These are phyloP conservation scores for Neotropicomus parvogracilis DNA, from an alignment of 1,284 basidiomycete species.

Conservation along the genomic window DNA sequence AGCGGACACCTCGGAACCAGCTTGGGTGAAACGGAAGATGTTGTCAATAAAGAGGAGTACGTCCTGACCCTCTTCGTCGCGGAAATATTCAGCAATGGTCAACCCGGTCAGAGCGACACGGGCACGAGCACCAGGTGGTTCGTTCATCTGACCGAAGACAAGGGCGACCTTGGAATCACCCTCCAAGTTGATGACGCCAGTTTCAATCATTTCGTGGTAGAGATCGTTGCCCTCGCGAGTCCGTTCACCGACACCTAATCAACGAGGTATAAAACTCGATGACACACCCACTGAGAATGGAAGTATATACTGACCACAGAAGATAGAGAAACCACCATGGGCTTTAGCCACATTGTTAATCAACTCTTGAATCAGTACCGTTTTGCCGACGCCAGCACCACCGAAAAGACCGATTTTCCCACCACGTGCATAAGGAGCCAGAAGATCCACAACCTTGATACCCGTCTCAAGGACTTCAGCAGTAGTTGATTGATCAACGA, in stretches of 20 bases:
- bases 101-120: conserved; percentile 99
- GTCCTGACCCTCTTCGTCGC: conserved; percentile 99
- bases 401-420: conserved; percentile 99
- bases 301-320: conserved; percentile 78
- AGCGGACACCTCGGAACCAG: conserved; percentile 99
- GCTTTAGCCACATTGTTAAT: conserved; percentile 99
- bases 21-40: conserved; percentile 99
- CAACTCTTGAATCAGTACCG: conserved; percentile 97
- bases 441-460: conserved; percentile 99
- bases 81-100: conserved; percentile 99
- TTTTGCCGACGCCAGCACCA: conserved; percentile 99
- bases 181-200: conserved; percentile 98
- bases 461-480: conserved; percentile 99
- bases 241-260: conserved; percentile 92
- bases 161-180: conserved; percentile 99
- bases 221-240: conserved; percentile 99
- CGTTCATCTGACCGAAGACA: conserved; percentile 99
- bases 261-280: conserved; percentile 1
- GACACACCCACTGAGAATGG: not conserved
- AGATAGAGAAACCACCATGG: conserved; percentile 99
- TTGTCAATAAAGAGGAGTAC: conserved; percentile 99
- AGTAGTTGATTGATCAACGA: conserved; percentile 97
- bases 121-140: conserved; percentile 99
- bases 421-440: conserved; percentile 99
- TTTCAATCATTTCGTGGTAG: conserved; percentile 99